Percentiles rank a stretch among this genome's conserved stretches.
phyloP scores from a whole-genome alignment of 768 basidiomycete genomes.

The Leccinum pellstonianum region DNA sequence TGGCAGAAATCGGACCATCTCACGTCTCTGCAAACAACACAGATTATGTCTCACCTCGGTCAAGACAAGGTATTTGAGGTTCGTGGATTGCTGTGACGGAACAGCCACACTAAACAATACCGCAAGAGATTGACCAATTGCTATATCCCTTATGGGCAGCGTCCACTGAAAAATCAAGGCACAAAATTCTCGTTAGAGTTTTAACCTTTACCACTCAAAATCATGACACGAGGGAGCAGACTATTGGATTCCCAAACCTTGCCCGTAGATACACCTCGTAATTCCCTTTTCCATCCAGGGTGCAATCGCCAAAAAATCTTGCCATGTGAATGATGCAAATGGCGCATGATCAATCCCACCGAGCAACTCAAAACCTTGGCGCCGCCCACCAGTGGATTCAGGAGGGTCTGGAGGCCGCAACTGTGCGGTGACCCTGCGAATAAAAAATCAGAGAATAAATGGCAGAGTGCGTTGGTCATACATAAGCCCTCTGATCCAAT shows the following conservation, averaged over 20 bases:
- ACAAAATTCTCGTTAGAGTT: slow-evolving; percentile 2
- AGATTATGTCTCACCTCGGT: slow-evolving; percentile 35
- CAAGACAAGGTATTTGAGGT: slow-evolving; percentile 18
- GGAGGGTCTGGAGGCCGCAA: slow-evolving; percentile 46
- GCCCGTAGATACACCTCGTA: slow-evolving; percentile 63
- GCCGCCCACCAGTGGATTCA: slow-evolving; percentile 35
- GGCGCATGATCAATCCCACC: slow-evolving; percentile 50
- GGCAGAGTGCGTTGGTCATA: slow-evolving; percentile 29
- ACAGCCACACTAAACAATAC: slow-evolving; percentile 20
- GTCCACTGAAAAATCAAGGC: slow-evolving; percentile 5
- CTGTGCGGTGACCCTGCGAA: slow-evolving; percentile 59
- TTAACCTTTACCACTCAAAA: not conserved
- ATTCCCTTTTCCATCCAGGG: slow-evolving; percentile 76
- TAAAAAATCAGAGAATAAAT: slow-evolving; percentile 8
- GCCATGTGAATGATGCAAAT: slow-evolving; percentile 69
- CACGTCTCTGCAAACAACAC: slow-evolving; percentile 17
- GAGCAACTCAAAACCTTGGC: slow-evolving; percentile 51
- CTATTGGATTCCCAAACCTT: slow-evolving; percentile 59
- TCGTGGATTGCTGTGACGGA: slow-evolving; percentile 3
- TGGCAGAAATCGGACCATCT: slow-evolving; percentile 5
- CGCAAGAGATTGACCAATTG: not conserved
- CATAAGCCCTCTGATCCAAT: slow-evolving; percentile 78
- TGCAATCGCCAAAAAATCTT: slow-evolving; percentile 67
- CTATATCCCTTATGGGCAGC: not conserved
- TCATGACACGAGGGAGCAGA: not conserved